Percentiles rank a stretch among this genome's conserved stretches.
Evolutionary conservation across 768 basidiomycete genomes (phyloP).

Genomic region (Hypholoma sublateritium): DNA sequence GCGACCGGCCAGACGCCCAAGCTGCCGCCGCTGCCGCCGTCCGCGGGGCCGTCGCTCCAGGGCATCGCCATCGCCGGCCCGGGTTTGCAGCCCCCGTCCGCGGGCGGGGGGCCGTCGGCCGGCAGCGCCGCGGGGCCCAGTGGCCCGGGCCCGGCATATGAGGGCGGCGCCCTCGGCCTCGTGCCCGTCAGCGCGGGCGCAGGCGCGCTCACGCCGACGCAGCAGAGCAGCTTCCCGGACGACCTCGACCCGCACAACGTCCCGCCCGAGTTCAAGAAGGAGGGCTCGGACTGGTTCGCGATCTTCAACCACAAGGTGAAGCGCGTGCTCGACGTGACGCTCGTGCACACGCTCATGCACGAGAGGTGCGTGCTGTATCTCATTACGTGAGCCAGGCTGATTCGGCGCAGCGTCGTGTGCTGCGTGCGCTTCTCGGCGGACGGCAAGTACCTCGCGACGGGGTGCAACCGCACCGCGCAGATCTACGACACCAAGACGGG

Average conservation of each 20-base stretch:
- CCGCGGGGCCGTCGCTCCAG: constrained; percentile 17
- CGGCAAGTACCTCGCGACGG: constrained; percentile 90
- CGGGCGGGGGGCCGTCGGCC: background rate
- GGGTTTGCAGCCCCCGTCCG: constrained; percentile 21
- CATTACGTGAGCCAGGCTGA: no score
- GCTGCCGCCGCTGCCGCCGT: constrained; percentile 33
- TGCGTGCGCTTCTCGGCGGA: constrained; percentile 95
- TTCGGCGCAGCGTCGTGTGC: constrained; percentile 68
- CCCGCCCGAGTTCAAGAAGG: constrained; percentile 60
- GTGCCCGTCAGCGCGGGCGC: constrained; percentile 4
- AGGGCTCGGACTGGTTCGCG: constrained; percentile 88
- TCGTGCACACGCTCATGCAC: constrained; percentile 88
- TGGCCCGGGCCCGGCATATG: constrained; percentile 9
- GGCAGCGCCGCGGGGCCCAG: background rate
- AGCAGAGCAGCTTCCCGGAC: constrained; percentile 40
- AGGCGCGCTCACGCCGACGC: constrained; percentile 1
- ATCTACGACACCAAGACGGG: constrained; percentile 94
- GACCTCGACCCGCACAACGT: constrained; percentile 38
- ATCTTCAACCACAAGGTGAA: constrained; percentile 84
- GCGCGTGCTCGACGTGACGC: constrained; percentile 70
- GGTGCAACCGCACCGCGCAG: constrained; percentile 94
- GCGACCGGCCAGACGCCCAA: constrained; percentile 38
- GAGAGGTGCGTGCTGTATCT: constrained; percentile 81
- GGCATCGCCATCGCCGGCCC: constrained; percentile 19
- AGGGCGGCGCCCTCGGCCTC: constrained; percentile 19